Base-by-base conservation (phyloP, 257 asterid species). In the Przewalskia tangutica region DNA sequence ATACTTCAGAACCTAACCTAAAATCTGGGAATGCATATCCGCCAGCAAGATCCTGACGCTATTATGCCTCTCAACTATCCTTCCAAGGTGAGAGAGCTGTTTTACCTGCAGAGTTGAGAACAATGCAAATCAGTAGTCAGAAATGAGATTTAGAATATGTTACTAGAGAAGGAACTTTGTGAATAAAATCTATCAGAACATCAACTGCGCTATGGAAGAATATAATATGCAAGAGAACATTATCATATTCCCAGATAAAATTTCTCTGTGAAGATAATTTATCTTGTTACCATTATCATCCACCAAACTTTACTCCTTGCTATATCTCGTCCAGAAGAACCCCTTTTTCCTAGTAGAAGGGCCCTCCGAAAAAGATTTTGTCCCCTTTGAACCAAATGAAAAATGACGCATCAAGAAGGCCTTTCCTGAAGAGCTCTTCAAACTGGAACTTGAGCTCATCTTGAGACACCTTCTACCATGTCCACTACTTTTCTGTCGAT, bases 321-420 rank as follows among this genome's bases (percentile, higher is more conserved):
- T 88, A 70, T 92, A 91, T 82, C 88, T 93, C 81, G 94, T 83
- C 98, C 98, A 93, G 93, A 92, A 92, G 85, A 88, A 85, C 6
- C 89, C 87, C 81, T 83, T 92, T 64, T 84, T 92, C 55, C 84
- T 80, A 77, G 91, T 65, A 51, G 95, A 89, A 71, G 84, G 89
- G 68, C 77, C 88, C 77, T 90, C 96, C 1, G 91, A 64, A 44
- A 86, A 68, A 13, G 97, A 84, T 85, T 86, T 89, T 58, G 76
- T 83, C 4, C 88, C 88, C 83, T 88, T 93, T 3, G 95, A 90
- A 53, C 96, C 98, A 82, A 93, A 92, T 0, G 96, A 94, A 79
- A 93, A 92, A 85, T 91, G 97, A 14, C 98, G 93, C 89, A 83
- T 87, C 89, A 94, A 79, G 83, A 93, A 94, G 6, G 98, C 92